Conservation (phyloP, 2,329 filamentous ascomycete species). For the Pseudogymnoascus pannorum region DNA sequence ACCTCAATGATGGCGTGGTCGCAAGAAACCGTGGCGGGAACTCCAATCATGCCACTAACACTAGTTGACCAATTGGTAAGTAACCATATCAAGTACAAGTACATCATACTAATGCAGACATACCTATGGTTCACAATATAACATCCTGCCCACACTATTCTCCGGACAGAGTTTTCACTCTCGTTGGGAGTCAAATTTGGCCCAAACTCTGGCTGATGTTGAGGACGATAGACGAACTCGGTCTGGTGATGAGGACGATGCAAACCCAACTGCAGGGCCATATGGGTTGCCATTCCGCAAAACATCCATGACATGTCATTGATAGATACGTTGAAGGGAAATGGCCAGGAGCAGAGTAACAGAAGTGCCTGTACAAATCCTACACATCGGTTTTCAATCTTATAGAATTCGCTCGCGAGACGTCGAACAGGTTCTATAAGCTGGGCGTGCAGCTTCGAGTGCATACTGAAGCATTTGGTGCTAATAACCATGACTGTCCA, state of each 20-base stretch:
- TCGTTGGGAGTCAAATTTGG: too few species aligned
- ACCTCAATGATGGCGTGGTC: neutral
- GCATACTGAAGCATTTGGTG: neutral
- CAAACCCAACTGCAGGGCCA: neutral
- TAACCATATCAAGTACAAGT: too few species aligned
- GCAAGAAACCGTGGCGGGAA: neutral
- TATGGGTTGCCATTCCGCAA: neutral
- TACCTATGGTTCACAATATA: slow-evolving; percentile 7
- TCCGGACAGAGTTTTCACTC: neutral
- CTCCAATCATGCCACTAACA: neutral
- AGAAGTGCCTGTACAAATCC: neutral
- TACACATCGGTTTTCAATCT: neutral
- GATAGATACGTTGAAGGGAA: neutral
- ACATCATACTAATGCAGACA: too few species aligned
- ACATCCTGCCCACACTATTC: neutral
- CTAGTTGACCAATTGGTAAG: too few species aligned
- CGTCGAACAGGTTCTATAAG: neutral
- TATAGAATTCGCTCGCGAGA: neutral
- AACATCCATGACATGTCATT: neutral
- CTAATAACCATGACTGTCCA: neutral
- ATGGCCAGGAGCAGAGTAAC: neutral
- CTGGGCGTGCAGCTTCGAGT: neutral
- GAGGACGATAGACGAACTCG: neutral
- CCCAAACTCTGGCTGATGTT: neutral
- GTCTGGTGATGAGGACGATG: neutral